Conservation (phyloP, 768 basidiomycete genomes). For the Gloeopeniophorella convolvens region DNA sequence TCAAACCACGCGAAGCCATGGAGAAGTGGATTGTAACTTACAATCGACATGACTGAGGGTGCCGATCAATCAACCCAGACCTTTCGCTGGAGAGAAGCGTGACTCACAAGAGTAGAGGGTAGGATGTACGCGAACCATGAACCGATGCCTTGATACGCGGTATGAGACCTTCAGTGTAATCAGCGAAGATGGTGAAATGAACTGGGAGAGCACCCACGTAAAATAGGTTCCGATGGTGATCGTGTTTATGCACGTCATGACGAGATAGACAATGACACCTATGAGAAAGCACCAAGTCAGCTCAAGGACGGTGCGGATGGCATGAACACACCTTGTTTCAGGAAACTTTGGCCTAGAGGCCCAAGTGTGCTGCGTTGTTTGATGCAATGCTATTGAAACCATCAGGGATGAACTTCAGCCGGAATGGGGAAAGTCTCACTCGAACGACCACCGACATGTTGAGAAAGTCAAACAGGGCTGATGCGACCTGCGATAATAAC, state of each 20-base stretch:
- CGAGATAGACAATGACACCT: constrained; percentile 18
- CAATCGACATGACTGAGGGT: constrained; percentile 13
- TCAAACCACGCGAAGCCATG: neutral
- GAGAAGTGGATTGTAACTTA: constrained; percentile 1
- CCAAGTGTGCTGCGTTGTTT: constrained; percentile 7
- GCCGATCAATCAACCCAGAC: neutral
- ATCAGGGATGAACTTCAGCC: neutral
- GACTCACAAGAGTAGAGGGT: constrained; percentile 14
- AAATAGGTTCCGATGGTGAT: constrained; percentile 19
- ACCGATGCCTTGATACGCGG: constrained; percentile 6
- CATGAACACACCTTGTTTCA: constrained; percentile 16
- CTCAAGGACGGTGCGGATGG: neutral
- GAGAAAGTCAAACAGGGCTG: constrained; percentile 8
- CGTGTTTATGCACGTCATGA: constrained; percentile 16
- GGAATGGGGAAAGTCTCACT: neutral
- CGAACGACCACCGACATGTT: constrained; percentile 9
- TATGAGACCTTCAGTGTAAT: constrained; percentile 6
- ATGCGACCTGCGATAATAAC: neutral
- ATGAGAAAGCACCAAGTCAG: neutral
- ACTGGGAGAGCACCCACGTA: neutral
- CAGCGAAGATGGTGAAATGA: neutral
- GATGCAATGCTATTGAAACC: constrained; percentile 12
- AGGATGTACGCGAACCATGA: constrained; percentile 18
- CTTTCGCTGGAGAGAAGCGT: neutral
- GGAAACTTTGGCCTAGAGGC: constrained; percentile 12